Evolutionary conservation across 140 eudicot species (phyloP).

Genomic region (Senecio squalidus): DNA sequence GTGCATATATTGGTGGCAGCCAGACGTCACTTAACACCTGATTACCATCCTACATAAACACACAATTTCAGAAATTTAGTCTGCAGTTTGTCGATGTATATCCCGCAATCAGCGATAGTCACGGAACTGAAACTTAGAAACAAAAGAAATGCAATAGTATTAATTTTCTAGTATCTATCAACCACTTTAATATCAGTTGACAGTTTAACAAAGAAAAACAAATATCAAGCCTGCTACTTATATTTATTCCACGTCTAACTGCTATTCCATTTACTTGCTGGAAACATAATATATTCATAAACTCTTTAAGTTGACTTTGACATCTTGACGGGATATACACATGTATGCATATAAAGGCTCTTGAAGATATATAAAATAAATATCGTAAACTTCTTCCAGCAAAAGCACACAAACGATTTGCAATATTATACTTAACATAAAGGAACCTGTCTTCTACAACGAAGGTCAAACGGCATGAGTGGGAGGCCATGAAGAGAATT

Average conservation of each 20-base stretch:
- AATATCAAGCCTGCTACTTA: slow-evolving; percentile 14
- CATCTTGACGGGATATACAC: slow-evolving; percentile 16
- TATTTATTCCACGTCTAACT: slow-evolving; percentile 14
- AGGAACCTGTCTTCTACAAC: not conserved
- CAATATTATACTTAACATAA: not conserved
- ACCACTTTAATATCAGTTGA: slow-evolving; percentile 22
- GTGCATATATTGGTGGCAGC: slow-evolving; percentile 26
- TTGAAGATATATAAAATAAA: slow-evolving; percentile 1
- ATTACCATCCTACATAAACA: slow-evolving; percentile 32
- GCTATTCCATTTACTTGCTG: slow-evolving; percentile 14
- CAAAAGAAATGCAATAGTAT: slow-evolving; percentile 5
- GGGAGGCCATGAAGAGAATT: slow-evolving; percentile 19
- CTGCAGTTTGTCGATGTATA: slow-evolving; percentile 11
- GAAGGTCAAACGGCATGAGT: slow-evolving; percentile 16
- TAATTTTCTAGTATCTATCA: slow-evolving; percentile 19
- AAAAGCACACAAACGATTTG: not conserved
- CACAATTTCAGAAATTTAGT: slow-evolving; percentile 10
- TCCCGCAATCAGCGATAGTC: not conserved
- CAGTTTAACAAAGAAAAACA: slow-evolving; percentile 11
- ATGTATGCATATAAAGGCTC: no score
- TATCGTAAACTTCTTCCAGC: not conserved
- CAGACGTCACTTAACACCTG: slow-evolving; percentile 21
- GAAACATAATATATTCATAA: slow-evolving; percentile 21
- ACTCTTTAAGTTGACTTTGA: slow-evolving; percentile 24
- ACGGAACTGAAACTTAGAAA: not conserved